These are phyloP conservation scores for Ambispora gerdemannii DNA, from an alignment of 192 early-diverging fungal genomes.

Conservation along the genomic window DNA sequence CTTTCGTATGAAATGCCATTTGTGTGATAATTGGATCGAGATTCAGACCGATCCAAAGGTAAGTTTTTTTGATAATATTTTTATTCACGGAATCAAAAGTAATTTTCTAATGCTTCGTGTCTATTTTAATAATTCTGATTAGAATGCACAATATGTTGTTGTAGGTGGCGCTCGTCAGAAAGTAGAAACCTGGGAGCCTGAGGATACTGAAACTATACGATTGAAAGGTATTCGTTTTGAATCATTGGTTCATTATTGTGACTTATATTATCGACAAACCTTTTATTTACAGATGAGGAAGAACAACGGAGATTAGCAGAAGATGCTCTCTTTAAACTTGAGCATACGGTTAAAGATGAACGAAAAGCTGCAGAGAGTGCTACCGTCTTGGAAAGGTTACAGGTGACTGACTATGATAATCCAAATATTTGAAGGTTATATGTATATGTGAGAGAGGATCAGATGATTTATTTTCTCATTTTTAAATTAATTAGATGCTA, in stretches of 20 bases:
- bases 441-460: too few species aligned
- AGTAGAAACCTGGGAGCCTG: slow-evolving; percentile 68
- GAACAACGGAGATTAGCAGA: slow-evolving; percentile 41
- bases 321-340: slow-evolving; percentile 62
- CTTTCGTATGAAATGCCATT: slow-evolving; percentile 93
- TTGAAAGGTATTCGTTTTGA: slow-evolving; percentile 49
- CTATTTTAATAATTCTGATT: neutral
- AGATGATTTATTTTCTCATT: too few species aligned
- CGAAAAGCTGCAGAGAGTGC: slow-evolving; percentile 40
- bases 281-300: slow-evolving; percentile 47
- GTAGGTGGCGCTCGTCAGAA: slow-evolving; percentile 72
- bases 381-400: slow-evolving; percentile 53
- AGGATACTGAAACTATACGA: slow-evolving; percentile 60
- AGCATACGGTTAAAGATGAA: slow-evolving; percentile 52
- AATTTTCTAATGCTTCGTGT: neutral
- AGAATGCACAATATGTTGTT: slow-evolving; percentile 68
- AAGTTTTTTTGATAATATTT: neutral
- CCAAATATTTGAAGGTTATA: too few species aligned
- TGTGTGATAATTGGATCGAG: slow-evolving; percentile 82
- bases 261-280: neutral
- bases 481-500: slow-evolving; percentile 32
- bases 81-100: neutral
- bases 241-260: too few species aligned
- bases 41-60: slow-evolving; percentile 95
- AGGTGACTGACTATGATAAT: too few species aligned